Evolutionary conservation across 371 early-diverging fungal genomes (phyloP).

Genomic region (Fennellomyces sp.): DNA sequence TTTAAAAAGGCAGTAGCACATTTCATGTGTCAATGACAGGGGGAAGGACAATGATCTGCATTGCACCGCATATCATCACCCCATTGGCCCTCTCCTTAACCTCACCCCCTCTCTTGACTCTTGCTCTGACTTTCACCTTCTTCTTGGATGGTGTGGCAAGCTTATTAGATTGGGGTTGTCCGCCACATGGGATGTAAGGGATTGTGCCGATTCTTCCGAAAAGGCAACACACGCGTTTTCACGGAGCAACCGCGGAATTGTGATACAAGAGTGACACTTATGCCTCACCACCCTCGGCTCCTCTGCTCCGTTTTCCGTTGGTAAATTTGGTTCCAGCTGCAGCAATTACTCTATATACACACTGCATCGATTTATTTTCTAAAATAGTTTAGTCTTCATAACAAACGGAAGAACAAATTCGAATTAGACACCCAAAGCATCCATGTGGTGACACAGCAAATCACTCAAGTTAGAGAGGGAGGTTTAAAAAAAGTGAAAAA

Average conservation of each 20-base stretch:
- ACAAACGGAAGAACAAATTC: neutral
- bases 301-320: neutral
- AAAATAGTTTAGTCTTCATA: neutral
- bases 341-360: too few relatives aligned
- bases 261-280: constrained; percentile 7
- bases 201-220: neutral
- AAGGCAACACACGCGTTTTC: neutral
- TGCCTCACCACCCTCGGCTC: neutral
- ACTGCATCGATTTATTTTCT: too few relatives aligned
- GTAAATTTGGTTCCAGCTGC: neutral
- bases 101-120: too few relatives aligned
- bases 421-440: neutral
- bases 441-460: neutral
- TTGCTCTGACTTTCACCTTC: too few relatives aligned
- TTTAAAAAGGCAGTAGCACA: neutral
- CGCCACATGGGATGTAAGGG: too few relatives aligned
- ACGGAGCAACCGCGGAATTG: neutral
- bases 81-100: neutral
- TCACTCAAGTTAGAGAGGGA: neutral
- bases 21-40: neutral
- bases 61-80: too few relatives aligned
- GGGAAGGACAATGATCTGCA: neutral
- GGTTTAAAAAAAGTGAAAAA: neutral
- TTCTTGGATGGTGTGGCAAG: too few relatives aligned
- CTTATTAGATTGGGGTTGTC: too few relatives aligned